These are phyloP conservation scores for Halenospora varia DNA, from an alignment of 495 filamentous ascomycete genomes.

Conservation along the genomic window DNA sequence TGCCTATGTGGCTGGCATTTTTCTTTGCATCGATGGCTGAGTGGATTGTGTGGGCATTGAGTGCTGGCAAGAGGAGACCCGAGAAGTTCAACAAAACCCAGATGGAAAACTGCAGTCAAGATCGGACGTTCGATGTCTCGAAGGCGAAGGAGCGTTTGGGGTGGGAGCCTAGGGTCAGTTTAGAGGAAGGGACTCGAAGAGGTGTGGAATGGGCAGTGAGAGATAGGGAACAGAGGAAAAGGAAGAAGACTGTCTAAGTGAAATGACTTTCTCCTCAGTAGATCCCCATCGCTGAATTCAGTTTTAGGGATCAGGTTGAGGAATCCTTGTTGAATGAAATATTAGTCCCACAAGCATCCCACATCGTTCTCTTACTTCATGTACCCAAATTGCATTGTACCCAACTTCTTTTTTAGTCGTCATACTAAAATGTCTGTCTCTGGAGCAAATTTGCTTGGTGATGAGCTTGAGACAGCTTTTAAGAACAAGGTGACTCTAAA, in stretches of 20 bases:
- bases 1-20: background rate
- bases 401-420: no score
- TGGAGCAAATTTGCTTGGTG: no score
- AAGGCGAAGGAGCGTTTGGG: background rate
- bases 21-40: background rate
- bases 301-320: no score
- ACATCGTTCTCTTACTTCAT: no score
- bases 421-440: no score
- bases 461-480: no score
- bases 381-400: no score
- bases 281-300: no score
- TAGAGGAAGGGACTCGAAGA: background rate
- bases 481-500: no score
- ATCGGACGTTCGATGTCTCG: background rate
- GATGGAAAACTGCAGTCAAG: background rate
- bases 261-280: no score
- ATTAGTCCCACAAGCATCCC: no score
- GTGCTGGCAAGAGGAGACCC: background rate
- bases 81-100: constrained; percentile 1
- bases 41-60: background rate
- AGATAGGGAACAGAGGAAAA: background rate
- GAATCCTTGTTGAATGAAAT: no score
- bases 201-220: background rate
- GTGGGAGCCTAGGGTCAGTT: background rate
- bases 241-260: background rate